Percentiles rank a stretch among this genome's conserved stretches.
phyloP scores from a whole-genome alignment of 2,329 filamentous ascomycete species.

The Arachnomyces sp. region DNA sequence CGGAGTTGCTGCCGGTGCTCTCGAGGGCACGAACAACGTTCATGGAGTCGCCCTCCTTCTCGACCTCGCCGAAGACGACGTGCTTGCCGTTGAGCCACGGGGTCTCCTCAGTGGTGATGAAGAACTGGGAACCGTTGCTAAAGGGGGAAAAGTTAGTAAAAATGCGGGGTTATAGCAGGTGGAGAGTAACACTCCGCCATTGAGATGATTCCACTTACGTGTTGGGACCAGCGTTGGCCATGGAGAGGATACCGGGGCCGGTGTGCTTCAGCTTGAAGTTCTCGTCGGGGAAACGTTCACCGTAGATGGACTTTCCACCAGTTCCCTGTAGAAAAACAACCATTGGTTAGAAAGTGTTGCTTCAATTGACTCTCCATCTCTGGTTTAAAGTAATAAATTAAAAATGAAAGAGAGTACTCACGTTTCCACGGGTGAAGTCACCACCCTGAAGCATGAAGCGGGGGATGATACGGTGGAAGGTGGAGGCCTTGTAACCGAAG shows the following conservation, averaged over 20 bases:
- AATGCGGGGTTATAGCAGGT: background rate
- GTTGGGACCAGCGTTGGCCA: conserved; percentile 94
- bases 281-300: conserved; percentile 89
- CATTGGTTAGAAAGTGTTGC: conserved; percentile 9
- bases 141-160: conserved; percentile 6
- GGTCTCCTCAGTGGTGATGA: conserved; percentile 62
- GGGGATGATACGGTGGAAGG: conserved; percentile 89
- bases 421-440: conserved; percentile 89
- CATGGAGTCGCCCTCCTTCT: conserved; percentile 44
- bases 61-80: conserved; percentile 61
- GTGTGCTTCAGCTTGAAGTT: conserved; percentile 75
- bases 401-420: conserved; percentile 42
- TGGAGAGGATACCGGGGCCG: conserved; percentile 73
- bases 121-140: conserved; percentile 66
- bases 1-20: conserved; percentile 48
- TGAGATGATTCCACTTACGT: too few relatives aligned
- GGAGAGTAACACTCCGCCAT: background rate
- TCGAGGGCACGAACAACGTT: conserved; percentile 53
- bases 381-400: background rate
- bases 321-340: conserved; percentile 55
- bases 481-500: conserved; percentile 73
- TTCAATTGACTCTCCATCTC: conserved; percentile 4
- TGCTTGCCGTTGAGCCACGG: conserved; percentile 62
- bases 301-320: conserved; percentile 89
- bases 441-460: conserved; percentile 94